Conservation (phyloP, 2,329 filamentous ascomycete species). For the Fusarium sp. region DNA sequence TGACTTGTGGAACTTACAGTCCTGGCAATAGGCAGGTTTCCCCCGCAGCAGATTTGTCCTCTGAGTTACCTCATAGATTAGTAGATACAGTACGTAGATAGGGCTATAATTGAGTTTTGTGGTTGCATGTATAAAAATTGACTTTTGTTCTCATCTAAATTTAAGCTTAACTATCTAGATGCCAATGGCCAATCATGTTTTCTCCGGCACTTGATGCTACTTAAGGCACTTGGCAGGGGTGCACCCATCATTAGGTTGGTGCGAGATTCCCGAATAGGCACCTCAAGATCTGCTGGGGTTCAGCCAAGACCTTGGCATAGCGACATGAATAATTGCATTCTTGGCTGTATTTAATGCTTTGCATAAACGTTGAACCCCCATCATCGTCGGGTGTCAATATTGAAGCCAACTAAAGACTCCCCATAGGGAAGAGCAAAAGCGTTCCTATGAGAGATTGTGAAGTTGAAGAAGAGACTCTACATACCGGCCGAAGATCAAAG, state of each 20-base stretch:
- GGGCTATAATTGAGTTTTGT: not conserved
- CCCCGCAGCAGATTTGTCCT: not conserved
- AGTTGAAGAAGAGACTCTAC: not conserved
- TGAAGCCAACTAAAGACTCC: too few species aligned
- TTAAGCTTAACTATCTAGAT: not conserved
- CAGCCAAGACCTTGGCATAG: constrained; percentile 19
- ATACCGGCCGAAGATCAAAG: not conserved
- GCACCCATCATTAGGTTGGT: not conserved
- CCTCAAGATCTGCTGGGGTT: not conserved
- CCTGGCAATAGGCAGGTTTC: too few species aligned
- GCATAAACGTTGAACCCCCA: not conserved
- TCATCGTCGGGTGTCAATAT: not conserved
- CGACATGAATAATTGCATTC: not conserved
- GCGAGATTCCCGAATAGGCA: not conserved
- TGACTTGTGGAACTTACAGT: not conserved
- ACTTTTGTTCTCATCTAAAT: not conserved
- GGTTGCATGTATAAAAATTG: not conserved
- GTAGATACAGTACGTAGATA: not conserved
- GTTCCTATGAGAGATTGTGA: too few species aligned
- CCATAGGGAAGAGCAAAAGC: not conserved
- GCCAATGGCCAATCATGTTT: not conserved
- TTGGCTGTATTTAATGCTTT: not conserved
- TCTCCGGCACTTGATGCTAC: not conserved
- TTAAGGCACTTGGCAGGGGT: not conserved
- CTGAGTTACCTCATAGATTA: not conserved